Base-by-base conservation (phyloP, 2,329 filamentous ascomycete species). In the Epichloe festucae region DNA sequence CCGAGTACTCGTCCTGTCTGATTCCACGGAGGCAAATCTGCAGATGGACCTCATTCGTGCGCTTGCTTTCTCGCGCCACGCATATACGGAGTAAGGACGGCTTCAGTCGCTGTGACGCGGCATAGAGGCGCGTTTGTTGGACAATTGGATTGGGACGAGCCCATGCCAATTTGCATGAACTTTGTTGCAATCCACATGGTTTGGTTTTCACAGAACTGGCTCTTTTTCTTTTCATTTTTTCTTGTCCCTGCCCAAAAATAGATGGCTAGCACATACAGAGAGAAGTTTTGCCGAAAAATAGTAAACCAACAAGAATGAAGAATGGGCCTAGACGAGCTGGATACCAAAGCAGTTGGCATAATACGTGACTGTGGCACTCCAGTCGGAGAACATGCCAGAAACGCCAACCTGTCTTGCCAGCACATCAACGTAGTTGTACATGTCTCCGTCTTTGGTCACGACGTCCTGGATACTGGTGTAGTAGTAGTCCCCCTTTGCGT, bases 281-380 rank as follows among this genome's bases (percentile, higher is more conserved):
- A n/a, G 7, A 8, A 27, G 3, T 3, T 31, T 31, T 4, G 8
- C 27, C 27, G 27, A 10, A 31, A 31, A 31, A 10, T 31, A 10
- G 8, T 31, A 10, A 31, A 31, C 27, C 27, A 31, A 8, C 27
- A 40, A 10, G 6, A 17, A 11, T 17, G 39, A 7, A 4, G n/a
- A n/a, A n/a, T n/a, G n/a, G n/a, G n/a, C 19, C 35, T 21, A 48
- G 17, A 43, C 42, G 14, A 51, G 35, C 39, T 52, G 44, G 57
- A 46, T 3, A 48, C 65, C 75, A 56, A 86, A 80, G 67, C 84
- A 87, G 59, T 85, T 87, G 56, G 82, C 84, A 65, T 85, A 87
- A 57, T 83, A 87, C 0, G 81, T 84, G 7, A 79, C 75, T 0
- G 82, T 84, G 11, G 79, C 78, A 15, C 77, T 76, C 84, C 84